Conservation (phyloP, 2,329 filamentous ascomycete species). For the Hypoxylon rubiginosum region DNA sequence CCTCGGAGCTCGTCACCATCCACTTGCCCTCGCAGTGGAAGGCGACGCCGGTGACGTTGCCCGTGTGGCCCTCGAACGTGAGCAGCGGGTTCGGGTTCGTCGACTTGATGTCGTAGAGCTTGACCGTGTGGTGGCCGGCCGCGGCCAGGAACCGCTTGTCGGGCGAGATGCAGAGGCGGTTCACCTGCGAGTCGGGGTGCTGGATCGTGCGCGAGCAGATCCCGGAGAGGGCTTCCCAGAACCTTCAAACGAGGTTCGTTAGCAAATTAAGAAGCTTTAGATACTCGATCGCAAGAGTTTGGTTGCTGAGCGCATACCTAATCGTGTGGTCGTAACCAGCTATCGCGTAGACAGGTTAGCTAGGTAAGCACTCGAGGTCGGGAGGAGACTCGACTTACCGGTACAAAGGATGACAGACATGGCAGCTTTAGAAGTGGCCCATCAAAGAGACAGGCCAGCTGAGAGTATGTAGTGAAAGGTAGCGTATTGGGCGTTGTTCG, state of each 20-base stretch:
- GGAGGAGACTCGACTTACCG: slow-evolving; percentile 57
- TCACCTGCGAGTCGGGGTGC: slow-evolving; percentile 97
- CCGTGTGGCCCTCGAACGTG: slow-evolving; percentile 95
- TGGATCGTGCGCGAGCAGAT: slow-evolving; percentile 99
- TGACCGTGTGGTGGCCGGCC: slow-evolving; percentile 84
- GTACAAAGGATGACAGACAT: slow-evolving; percentile 76
- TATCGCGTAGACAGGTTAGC: slow-evolving; percentile 49
- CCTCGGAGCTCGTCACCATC: slow-evolving; percentile 99
- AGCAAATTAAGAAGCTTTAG: neutral
- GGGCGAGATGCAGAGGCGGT: slow-evolving; percentile 96
- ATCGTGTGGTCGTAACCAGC: slow-evolving; percentile 75
- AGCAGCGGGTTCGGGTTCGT: slow-evolving; percentile 95
- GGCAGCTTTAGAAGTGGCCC: slow-evolving; percentile 27
- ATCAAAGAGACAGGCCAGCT: slow-evolving; percentile 20
- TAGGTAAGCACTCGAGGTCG: slow-evolving; percentile 12
- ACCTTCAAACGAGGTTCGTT: slow-evolving; percentile 65
- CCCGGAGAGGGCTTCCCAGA: slow-evolving; percentile 98
- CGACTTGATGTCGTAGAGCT: slow-evolving; percentile 98
- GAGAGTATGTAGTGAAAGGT: neutral
- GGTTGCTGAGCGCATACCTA: slow-evolving; percentile 57
- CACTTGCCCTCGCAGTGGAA: slow-evolving; percentile 99
- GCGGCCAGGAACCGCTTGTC: slow-evolving; percentile 97
- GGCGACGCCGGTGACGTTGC: slow-evolving; percentile 94
- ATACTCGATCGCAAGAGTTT: slow-evolving; percentile 3
- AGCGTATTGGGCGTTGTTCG: slow-evolving; percentile 7